A percentile compares a stretch with the other conserved stretches of the same genome.
Evolutionary conservation across 257 asterid genomes (phyloP).

Genomic region (Salvia miltiorrhiza): DNA sequence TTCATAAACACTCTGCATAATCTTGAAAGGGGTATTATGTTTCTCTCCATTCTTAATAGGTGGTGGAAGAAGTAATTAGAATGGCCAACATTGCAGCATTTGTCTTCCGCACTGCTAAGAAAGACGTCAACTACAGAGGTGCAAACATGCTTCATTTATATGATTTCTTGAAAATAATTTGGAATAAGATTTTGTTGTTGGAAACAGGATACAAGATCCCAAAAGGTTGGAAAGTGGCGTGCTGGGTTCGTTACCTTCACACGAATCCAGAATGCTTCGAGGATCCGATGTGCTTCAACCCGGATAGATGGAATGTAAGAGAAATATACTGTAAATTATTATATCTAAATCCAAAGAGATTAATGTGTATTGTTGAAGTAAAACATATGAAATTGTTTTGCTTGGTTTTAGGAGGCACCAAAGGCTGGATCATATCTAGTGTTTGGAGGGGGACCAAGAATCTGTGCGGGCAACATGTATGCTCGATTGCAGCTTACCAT

Average conservation of each 20-base stretch:
- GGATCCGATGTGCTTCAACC: constrained; percentile 53
- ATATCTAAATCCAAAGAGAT: not conserved
- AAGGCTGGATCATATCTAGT: constrained; percentile 48
- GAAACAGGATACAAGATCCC: constrained; percentile 53
- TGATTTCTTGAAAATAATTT: no score
- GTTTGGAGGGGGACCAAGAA: constrained; percentile 63
- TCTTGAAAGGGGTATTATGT: not conserved
- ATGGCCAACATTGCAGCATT: constrained; percentile 44
- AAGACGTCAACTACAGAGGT: constrained; percentile 53
- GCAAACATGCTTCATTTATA: no score
- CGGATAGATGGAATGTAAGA: constrained; percentile 48
- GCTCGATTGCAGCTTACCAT: constrained; percentile 49
- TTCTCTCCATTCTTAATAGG: constrained; percentile 21
- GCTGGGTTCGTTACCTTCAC: constrained; percentile 60
- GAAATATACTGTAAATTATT: no score
- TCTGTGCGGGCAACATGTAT: constrained; percentile 61
- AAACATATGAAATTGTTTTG: not conserved
- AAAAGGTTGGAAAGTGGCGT: constrained; percentile 53
- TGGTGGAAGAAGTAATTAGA: constrained; percentile 57
- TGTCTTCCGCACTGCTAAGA: constrained; percentile 37
- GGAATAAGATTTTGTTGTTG: not conserved
- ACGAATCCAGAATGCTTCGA: constrained; percentile 49
- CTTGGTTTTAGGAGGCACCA: constrained; percentile 28
- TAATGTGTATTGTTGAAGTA: not conserved
- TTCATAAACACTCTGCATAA: no score